Base-by-base conservation (phyloP, 1,284 basidiomycete genomes). In the Fomes fomentarius region DNA sequence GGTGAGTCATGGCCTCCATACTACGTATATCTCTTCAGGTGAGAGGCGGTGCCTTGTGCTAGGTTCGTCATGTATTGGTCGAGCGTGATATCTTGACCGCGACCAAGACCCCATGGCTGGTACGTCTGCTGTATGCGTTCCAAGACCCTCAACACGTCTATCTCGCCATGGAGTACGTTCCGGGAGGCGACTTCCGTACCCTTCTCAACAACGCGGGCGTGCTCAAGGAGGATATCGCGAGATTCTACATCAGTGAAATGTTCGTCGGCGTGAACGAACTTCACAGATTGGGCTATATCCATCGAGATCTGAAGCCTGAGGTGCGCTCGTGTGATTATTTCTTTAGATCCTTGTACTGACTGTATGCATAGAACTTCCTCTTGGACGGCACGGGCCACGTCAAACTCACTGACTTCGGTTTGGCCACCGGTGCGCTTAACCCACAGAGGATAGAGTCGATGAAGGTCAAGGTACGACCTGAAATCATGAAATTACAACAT, bases 121-220 rank as follows among this genome's bases (percentile, higher is more conserved):
- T 98, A 40, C 81, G 87, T 19, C 78, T 98, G 9, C 76, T 98
- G 4, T 98, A 98, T 69, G 95, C 95, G 1, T 98, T 98, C 75
- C 95, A 98, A 72, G 95, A 98, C 69, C 77, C 84, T 0, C 79
- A 90, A 56, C 81, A 89, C 65, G 94, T 98, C 25, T 98, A 96
- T 69, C 89, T 98, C 45, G 95, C 95, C 0, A 98, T 98, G 95
- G 97, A 99, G 78, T 98, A 96, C 69, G 95, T 98, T 12, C 95
- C 95, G 1, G 95, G 95, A 33, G 95, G 95, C 47, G 95, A 98
- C 70, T 97, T 98, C 77, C 83, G 96, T 9, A 98, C 95, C 0
- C 80, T 98, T 31, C 80, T 98, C 45, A 98, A 97, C 76, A 98
- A 97, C 70, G 95, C 94, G 0, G 96, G 95, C 30, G 94, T 97